A percentile compares a stretch with the other conserved stretches of the same genome.
Conservation (phyloP, 345 rosid genomes). For the Angophora floribunda region DNA sequence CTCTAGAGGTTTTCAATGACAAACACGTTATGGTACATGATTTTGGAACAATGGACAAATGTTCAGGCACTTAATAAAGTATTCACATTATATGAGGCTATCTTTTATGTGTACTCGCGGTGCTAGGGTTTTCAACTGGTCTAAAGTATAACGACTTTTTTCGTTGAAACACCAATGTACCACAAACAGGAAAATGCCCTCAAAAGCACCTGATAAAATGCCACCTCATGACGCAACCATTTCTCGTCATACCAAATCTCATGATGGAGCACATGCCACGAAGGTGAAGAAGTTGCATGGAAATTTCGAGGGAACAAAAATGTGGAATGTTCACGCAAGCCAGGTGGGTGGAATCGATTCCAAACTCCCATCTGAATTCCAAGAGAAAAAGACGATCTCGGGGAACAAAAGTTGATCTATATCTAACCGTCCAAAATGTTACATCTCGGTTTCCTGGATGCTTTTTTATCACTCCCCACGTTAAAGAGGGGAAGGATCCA, state of each 20-base stretch:
- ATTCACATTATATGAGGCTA: background rate
- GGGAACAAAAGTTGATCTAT: background rate
- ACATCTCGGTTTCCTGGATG: background rate
- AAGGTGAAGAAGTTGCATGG: background rate
- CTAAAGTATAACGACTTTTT: background rate
- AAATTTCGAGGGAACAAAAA: background rate
- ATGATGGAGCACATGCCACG: background rate
- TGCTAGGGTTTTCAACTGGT: background rate
- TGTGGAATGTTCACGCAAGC: background rate
- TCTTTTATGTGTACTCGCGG: too few relatives aligned
- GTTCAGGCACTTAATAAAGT: background rate
- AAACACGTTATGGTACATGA: background rate
- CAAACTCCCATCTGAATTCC: background rate
- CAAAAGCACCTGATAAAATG: background rate
- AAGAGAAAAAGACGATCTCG: background rate
- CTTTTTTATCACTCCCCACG: background rate
- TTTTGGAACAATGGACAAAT: background rate
- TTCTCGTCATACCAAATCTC: background rate
- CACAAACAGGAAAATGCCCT: background rate
- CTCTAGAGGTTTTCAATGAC: background rate
- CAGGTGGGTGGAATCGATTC: background rate
- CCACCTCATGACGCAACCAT: background rate
- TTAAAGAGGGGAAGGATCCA: background rate
- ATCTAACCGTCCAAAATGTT: background rate
- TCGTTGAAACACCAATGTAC: background rate